Base-by-base conservation (phyloP, 805 yeast genomes). In the Tetrapisispora iriomotensis region DNA sequence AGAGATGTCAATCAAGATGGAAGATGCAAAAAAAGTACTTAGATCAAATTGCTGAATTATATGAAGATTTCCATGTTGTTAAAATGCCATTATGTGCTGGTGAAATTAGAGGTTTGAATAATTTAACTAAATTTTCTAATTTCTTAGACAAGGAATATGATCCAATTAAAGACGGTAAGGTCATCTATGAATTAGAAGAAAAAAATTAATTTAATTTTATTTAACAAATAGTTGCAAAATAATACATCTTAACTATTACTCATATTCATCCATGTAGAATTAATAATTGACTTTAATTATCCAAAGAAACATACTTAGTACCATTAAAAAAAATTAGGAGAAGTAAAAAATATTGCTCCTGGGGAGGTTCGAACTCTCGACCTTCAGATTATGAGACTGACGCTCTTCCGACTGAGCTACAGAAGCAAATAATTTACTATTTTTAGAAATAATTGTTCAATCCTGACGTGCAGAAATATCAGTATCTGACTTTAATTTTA, bases 21-120 rank as follows among this genome's bases (percentile, higher is more conserved):
- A 81, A 83, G 66, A 87, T 92, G 94, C 99, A 92, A 66, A 81
- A 72, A 62, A 92, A 92, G 65, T 92, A 92, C 60, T 70, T 88
- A 54, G 94, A 82, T 58, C 97, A 92, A 68, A 90, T 92, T 79
- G 84, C 75, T 53, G 99, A 92, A 62, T 71, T 92, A 43, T 92
- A 92, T 57, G 98, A 92, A 64, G 98, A 92, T 63, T 92, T 90
- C 71, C 96, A 94, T 58, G 71, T 92, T 51, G 92, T 92, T 25
- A 87, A 86, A 66, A 82, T 92, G 79, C 99, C 99, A 3, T 75
- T 90, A 58, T 76, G 92, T 49, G 95, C 96, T 34, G 77, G 82
- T 48, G 99, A 92, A 66, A 92, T 92, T 41, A 78, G 99, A 64
- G 99, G 99, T 25, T 70, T 84, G 46, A 82, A 81, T 40, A 85